Percentiles rank a stretch among this genome's conserved stretches.
These are phyloP conservation scores for Podila epicladia DNA, from an alignment of 192 early-diverging fungal genomes.

Conservation along the genomic window DNA sequence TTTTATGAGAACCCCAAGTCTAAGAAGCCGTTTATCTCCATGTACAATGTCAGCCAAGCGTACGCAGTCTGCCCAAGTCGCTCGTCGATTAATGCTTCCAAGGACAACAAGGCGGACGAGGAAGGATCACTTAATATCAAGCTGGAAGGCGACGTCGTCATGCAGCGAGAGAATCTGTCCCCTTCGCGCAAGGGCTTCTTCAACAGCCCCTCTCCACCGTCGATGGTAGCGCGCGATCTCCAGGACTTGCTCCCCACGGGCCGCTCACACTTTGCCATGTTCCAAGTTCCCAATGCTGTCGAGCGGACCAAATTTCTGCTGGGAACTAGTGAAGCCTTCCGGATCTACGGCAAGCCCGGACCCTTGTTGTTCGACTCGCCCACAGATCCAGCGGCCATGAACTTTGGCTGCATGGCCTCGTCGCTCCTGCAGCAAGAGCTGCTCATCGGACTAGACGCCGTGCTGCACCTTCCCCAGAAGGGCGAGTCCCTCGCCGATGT, in stretches of 20 bases:
- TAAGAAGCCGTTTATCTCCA: conserved; percentile 57
- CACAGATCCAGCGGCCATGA: conserved; percentile 44
- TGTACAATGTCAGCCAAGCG: conserved; percentile 63
- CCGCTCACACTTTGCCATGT: conserved; percentile 41
- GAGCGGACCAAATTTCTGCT: conserved; percentile 45
- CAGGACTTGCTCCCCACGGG: conserved; percentile 36
- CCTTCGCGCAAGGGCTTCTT: conserved; percentile 32
- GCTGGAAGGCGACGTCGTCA: conserved; percentile 45
- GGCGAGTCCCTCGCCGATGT: conserved; percentile 53
- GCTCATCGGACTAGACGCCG: conserved; percentile 42
- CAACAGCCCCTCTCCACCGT: conserved; percentile 25
- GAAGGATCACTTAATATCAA: conserved; percentile 47
- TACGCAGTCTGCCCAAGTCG: conserved; percentile 65
- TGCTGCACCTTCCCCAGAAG: conserved; percentile 45
- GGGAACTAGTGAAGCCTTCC: conserved; percentile 42
- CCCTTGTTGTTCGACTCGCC: conserved; percentile 43
- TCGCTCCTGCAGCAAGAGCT: conserved; percentile 45
- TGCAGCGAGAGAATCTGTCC: conserved; percentile 41
- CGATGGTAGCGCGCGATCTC: conserved; percentile 21
- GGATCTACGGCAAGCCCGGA: conserved; percentile 48
- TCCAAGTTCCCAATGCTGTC: conserved; percentile 37
- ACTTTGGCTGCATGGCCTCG: conserved; percentile 49
- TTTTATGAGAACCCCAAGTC: conserved; percentile 59
- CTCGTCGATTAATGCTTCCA: conserved; percentile 37
- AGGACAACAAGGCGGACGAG: conserved; percentile 42